phyloP scores from a whole-genome alignment of 306 rosid genomes.

The Prunus dulcis region DNA sequence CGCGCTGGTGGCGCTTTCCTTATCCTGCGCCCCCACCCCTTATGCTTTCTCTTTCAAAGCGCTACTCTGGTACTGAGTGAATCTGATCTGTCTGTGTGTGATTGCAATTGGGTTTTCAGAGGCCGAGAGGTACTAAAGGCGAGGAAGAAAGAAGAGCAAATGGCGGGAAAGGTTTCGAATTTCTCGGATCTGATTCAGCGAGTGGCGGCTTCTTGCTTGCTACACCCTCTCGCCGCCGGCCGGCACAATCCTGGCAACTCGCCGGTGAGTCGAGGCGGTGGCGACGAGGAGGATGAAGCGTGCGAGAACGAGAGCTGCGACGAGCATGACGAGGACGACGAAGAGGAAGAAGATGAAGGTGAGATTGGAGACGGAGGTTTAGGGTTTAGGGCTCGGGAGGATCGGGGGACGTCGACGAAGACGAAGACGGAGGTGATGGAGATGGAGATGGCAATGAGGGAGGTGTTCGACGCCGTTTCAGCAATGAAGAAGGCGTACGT shows the following conservation, averaged over 20 bases:
- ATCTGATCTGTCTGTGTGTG: constrained; percentile 20
- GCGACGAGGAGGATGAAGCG: constrained; percentile 29
- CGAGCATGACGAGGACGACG: constrained; percentile 29
- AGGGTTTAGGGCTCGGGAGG: constrained; percentile 31
- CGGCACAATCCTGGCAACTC: constrained; percentile 24
- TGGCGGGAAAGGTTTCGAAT: constrained; percentile 79
- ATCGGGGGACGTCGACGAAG: constrained; percentile 16
- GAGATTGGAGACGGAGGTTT: constrained; percentile 20
- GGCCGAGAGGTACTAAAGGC: constrained; percentile 10
- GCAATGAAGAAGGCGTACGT: constrained; percentile 80
- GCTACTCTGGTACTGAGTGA: background rate
- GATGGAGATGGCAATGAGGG: constrained; percentile 66
- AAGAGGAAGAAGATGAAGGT: constrained; percentile 2
- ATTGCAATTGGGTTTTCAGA: constrained; percentile 17
- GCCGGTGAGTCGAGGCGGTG: constrained; percentile 9
- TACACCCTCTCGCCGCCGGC: constrained; percentile 70
- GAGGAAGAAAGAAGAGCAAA: constrained; percentile 39
- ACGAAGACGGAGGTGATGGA: constrained; percentile 40
- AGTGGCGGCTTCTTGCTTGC: constrained; percentile 82
- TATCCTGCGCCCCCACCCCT: constrained; percentile 24
- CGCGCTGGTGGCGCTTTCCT: background rate
- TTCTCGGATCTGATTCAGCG: constrained; percentile 95
- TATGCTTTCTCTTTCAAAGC: background rate
- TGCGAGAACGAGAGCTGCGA: constrained; percentile 26
- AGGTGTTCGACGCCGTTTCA: constrained; percentile 76